phyloP scores from a whole-genome alignment of 345 rosid species.

The Camelina hispida region DNA sequence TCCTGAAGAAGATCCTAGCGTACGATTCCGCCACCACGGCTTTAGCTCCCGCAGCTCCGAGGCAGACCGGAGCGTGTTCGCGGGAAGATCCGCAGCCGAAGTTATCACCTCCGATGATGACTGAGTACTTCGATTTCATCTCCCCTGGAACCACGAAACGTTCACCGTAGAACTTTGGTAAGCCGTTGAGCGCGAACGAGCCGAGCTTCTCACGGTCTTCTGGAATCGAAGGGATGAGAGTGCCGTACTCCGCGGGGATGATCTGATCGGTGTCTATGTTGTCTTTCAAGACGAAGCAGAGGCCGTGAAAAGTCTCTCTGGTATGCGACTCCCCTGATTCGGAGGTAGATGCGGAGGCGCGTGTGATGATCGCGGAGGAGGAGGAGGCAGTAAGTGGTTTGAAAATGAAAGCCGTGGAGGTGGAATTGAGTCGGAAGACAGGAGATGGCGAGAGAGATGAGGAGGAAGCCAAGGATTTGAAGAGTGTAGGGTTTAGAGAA shows the following conservation, averaged over 20 bases:
- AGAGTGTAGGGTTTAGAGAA: conserved; percentile 28
- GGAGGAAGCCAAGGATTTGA: conserved; percentile 28
- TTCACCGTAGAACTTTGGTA: conserved; percentile 58
- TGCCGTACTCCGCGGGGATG: conserved; percentile 82
- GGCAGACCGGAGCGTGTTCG: conserved; percentile 89
- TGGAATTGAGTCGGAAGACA: conserved; percentile 21
- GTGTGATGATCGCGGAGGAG: conserved; percentile 25
- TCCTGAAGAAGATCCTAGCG: conserved; percentile 85
- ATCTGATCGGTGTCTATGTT: conserved; percentile 93
- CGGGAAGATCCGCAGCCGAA: conserved; percentile 92
- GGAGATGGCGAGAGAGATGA: conserved; percentile 4
- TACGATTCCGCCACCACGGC: conserved; percentile 81
- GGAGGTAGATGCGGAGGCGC: conserved; percentile 30
- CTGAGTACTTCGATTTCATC: conserved; percentile 61
- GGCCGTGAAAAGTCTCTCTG: conserved; percentile 62
- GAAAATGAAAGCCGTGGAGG: not conserved
- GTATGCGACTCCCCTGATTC: not conserved
- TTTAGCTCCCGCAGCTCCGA: conserved; percentile 77
- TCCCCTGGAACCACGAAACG: conserved; percentile 61
- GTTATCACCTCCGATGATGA: conserved; percentile 71
- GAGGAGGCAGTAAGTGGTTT: conserved; percentile 11
- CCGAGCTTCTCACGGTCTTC: conserved; percentile 82
- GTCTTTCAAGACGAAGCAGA: conserved; percentile 80
- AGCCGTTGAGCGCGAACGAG: conserved; percentile 73
- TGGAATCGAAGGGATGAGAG: conserved; percentile 75